A percentile compares a stretch with the other conserved stretches of the same genome.
These are phyloP conservation scores for Phallus indusiatus DNA, from an alignment of 768 basidiomycete species.

Conservation along the genomic window DNA sequence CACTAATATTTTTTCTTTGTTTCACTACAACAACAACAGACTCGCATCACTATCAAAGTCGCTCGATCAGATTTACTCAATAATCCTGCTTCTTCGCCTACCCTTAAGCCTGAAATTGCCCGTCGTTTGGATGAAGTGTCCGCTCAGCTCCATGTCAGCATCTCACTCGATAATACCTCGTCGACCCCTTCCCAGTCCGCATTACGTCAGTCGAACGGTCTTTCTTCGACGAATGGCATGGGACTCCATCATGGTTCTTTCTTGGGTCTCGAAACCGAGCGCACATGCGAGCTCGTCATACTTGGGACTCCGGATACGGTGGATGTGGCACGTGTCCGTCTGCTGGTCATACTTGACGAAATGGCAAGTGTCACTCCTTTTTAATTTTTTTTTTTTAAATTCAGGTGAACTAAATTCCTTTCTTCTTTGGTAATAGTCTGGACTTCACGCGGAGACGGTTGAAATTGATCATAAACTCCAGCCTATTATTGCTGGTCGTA, in stretches of 20 bases:
- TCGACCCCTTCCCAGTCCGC: constrained; percentile 51
- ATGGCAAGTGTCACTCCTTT: constrained; percentile 46
- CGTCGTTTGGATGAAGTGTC: constrained; percentile 90
- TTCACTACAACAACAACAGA: constrained; percentile 47
- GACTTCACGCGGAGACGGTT: constrained; percentile 80
- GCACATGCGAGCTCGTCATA: constrained; percentile 87
- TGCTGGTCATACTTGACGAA: constrained; percentile 93
- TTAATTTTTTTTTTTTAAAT: background rate
- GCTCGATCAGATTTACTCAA: constrained; percentile 91
- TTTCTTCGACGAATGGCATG: constrained; percentile 40
- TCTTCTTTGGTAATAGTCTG: constrained; percentile 59
- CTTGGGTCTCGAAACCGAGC: constrained; percentile 79
- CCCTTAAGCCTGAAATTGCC: constrained; percentile 74
- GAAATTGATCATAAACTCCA: constrained; percentile 96
- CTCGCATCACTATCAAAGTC: constrained; percentile 81
- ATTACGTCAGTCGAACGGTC: constrained; percentile 68
- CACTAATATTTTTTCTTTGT: constrained; percentile 13
- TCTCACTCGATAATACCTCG: constrained; percentile 86
- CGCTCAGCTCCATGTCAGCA: constrained; percentile 83
- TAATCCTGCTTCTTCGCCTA: constrained; percentile 64
- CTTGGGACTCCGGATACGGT: constrained; percentile 81
- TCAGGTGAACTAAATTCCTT: background rate
- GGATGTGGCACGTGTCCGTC: constrained; percentile 79
- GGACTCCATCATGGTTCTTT: constrained; percentile 64
- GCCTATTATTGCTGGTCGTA: constrained; percentile 82